These are phyloP conservation scores for Neonectria sp. DNA, from an alignment of 2,329 filamentous ascomycete species.

Conservation along the genomic window DNA sequence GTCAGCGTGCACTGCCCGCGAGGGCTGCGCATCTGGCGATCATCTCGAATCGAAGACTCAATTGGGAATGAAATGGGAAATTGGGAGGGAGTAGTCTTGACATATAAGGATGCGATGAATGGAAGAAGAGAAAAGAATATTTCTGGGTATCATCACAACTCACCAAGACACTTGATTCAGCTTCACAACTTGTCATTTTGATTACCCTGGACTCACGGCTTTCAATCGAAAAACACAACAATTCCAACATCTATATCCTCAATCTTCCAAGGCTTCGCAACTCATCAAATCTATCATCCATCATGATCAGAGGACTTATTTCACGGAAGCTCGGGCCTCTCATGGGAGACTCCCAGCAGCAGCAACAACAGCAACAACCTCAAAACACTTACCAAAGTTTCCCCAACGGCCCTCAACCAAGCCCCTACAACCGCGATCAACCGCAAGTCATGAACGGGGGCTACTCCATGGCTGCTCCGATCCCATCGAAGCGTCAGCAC, in stretches of 20 bases:
- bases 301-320: conserved; percentile 34
- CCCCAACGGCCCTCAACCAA: not conserved
- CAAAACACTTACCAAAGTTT: not conserved
- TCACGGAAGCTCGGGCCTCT: conserved; percentile 6
- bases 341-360: conserved; percentile 17
- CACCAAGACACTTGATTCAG: conserved; percentile 4
- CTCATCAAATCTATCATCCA: conserved; percentile 35
- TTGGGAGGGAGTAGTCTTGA: not conserved
- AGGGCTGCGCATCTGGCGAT: conserved; percentile 37
- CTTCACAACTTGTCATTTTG: conserved; percentile 7
- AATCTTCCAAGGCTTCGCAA: not conserved
- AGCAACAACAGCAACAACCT: conserved; percentile 5
- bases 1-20: conserved; percentile 25
- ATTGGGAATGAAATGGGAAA: conserved; percentile 26
- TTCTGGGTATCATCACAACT: not conserved
- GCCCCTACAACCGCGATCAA: not conserved
- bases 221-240: not conserved
- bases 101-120: conserved; percentile 16
- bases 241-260: not conserved
- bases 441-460: conserved; percentile 2
- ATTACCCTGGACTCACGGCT: not conserved
- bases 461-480: not conserved
- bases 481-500: conserved; percentile 24
- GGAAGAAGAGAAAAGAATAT: not conserved
- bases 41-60: conserved; percentile 34